Evolutionary conservation across 2,329 filamentous ascomycete species (phyloP), one percentile per base, ranked within the genome.

Genomic region (Aureobasidium melanogenum): DNA sequence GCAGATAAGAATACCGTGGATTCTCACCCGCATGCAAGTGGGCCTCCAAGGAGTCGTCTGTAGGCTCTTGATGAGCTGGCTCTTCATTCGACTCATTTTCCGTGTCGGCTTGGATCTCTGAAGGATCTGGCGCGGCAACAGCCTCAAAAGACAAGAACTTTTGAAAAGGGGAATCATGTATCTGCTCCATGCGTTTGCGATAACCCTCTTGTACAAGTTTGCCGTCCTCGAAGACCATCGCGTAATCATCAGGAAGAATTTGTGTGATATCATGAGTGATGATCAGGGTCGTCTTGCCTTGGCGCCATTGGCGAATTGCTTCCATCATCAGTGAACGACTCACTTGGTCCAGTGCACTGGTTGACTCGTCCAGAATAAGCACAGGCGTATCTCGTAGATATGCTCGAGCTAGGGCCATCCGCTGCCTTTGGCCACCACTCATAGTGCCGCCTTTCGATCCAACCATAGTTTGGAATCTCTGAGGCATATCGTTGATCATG

Each of bases 181-280:
- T 57, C 54, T 65, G 69, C 24, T 80, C 78, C 5, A 93, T 71
- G 1, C 82, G 76, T 46, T 76, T 76, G 26, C 83, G 81, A 63
- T 83, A 82, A 0, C 91, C 93, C 66, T 88, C 78, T 67, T 91
- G 84, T 0, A 88, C 81, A 0, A 96, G 77, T 0, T 70, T 71
- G 0, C 89, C 88, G 12, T 84, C 75, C 34, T 93, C 87, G 70
- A 97, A 76, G 12, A 96, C 82, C 66, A 92, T 96, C 0, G 95
- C 82, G 64, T 87, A 92, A 64, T 97, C 91, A 0, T 85, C 72
- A 0, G 84, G 75, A 5, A 76, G 72, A 10, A 97, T 93, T 66
- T 93, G 88, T 0, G 84, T 82, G 34, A 94, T 82, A 65, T 97
- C 91, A 69, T 97, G 93, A 0, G 94, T 97, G 67, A 97, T 93